Evolutionary conservation across 352 stramenopile genomes (phyloP), one percentile per base, ranked within the genome.

Genomic region (Pythium aphanidermatum): DNA sequence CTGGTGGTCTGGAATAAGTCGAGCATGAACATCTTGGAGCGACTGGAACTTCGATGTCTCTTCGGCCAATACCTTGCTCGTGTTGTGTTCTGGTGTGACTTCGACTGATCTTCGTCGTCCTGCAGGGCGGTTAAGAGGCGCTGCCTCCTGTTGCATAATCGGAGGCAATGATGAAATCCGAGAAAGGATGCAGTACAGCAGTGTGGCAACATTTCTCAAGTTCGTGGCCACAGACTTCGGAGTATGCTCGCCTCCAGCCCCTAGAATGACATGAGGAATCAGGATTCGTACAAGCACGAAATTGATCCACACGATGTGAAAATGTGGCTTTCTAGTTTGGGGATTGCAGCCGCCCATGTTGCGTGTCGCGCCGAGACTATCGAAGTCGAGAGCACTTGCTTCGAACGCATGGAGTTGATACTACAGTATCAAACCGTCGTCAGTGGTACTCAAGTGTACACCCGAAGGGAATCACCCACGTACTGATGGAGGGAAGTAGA

Each of bases 401-500:
- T n/a, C n/a, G n/a, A n/a, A n/a, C 13, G 35, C 32, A 36, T 83
- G 68, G n/a, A 84, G 85, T 36, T 32, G 8, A 14, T 41, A 2
- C n/a, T n/a, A n/a, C n/a, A n/a, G n/a, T n/a, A n/a, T n/a, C n/a
- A n/a, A n/a, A n/a, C n/a, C n/a, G n/a, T n/a, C n/a, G n/a, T n/a
- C n/a, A n/a, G n/a, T n/a, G n/a, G n/a, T n/a, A n/a, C n/a, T n/a
- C n/a, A n/a, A n/a, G n/a, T n/a, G n/a, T n/a, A n/a, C n/a, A n/a
- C n/a, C n/a, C n/a, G n/a, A n/a, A n/a, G n/a, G n/a, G n/a, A n/a
- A n/a, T n/a, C n/a, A n/a, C n/a, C n/a, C 16, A 60, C 66, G 20
- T 65, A 88, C 76, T 30, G 38, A 68, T 4, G 68, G 38, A 7
- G 77, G 74, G 33, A 89, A 82, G 38, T 86, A 89, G 16, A 83